A percentile compares a stretch with the other conserved stretches of the same genome.
Evolutionary conservation across 345 rosid genomes (phyloP).

Genomic region (Linum lewisii): DNA sequence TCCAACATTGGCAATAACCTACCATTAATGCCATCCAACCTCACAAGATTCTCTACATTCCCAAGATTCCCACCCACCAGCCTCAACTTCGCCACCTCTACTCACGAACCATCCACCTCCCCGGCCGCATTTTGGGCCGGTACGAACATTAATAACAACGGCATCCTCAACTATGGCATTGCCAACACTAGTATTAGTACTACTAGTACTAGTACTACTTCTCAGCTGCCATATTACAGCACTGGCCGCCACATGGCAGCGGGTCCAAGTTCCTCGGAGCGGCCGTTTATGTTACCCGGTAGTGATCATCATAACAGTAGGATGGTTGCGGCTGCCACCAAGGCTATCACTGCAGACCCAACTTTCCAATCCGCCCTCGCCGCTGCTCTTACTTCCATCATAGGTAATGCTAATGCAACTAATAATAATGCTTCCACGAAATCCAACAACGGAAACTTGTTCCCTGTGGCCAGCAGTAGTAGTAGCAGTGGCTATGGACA

Average conservation of each 20-base stretch:
- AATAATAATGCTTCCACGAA: no score
- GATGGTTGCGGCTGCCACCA: slow-evolving; percentile 50
- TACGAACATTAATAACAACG: slow-evolving; percentile 31
- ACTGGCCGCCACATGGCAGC: slow-evolving; percentile 15
- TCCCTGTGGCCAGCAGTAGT: no score
- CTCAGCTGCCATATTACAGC: background rate
- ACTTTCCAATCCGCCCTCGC: slow-evolving; percentile 69
- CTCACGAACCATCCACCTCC: slow-evolving; percentile 36
- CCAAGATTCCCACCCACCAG: slow-evolving; percentile 31
- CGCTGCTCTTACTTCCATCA: slow-evolving; percentile 65
- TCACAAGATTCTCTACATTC: slow-evolving; percentile 17
- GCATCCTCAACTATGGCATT: slow-evolving; percentile 26
- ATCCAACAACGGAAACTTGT: no score
- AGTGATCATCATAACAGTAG: slow-evolving; percentile 28
- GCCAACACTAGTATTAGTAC: background rate
- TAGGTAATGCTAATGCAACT: slow-evolving; percentile 9
- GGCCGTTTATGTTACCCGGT: no score
- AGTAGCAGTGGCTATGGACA: no score
- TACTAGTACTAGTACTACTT: background rate
- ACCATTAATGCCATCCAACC: slow-evolving; percentile 30
- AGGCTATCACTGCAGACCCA: slow-evolving; percentile 72
- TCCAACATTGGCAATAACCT: slow-evolving; percentile 20
- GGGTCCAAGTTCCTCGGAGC: slow-evolving; percentile 9
- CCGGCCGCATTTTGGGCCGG: background rate
- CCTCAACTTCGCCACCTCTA: slow-evolving; percentile 49